Evolutionary conservation across 768 basidiomycete genomes (phyloP), one percentile per base, ranked within the genome.

Genomic region (Pleurotus platypus): DNA sequence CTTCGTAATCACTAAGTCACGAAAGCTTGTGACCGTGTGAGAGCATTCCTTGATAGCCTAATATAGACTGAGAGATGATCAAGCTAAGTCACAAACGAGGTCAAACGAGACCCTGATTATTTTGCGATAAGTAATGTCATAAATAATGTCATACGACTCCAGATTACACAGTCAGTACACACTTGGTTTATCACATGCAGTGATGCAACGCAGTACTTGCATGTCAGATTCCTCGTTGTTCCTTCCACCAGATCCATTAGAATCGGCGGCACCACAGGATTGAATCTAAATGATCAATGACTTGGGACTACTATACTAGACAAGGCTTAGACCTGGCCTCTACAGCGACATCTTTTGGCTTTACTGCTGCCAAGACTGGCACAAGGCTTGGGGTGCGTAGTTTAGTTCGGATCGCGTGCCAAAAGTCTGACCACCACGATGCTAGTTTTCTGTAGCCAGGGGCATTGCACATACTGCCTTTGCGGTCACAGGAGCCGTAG

Each of bases 361-460:
- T 92, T 63, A 79, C 77, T 22, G 83, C 82, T 8, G 87, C 79
- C 6, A 90, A 88, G 69, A 70, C 72, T 13, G 78, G 84, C 35
- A 92, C 91, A 9, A 80, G 80, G 58, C 72, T 92, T 55, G 87
- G 87, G 58, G 89, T 91, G 68, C 58, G 82, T 76, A 38, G n/a
- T 54, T 5, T 15, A 12, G 27, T 18, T 60, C 35, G 20, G 11
- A 46, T 15, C 22, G 20, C 4, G 24, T 42, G 11, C 12, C 56
- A 39, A 11, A 35, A 49, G 38, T 47, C 47, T 47, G 57, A 37
- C 56, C 47, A 27, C 22, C 40, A 22, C 26, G 11, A 35, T 27
- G 51, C 16, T 55, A 91, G 88, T 92, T 93, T 65, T 78, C 83
- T 27, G 75, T 91, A 26, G 83, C 85, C 46, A 78, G 89, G 37